Percentiles rank a stretch among this genome's conserved stretches.
Evolutionary conservation across 2,329 filamentous ascomycete species (phyloP).

Genomic region (Madurella mycetomatis): DNA sequence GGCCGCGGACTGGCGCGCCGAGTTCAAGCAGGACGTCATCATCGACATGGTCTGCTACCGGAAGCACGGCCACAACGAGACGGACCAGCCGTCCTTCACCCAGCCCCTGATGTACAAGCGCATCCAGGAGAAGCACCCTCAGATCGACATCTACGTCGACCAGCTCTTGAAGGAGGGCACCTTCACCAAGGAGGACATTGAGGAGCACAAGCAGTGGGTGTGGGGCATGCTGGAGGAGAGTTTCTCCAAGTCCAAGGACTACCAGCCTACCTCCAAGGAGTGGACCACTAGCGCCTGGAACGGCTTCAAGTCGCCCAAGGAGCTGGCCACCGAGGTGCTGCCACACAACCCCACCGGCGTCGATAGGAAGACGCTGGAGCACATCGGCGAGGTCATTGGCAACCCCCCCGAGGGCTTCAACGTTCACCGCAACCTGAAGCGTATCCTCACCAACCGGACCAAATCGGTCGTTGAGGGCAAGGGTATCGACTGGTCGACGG

Average conservation of each 20-base stretch:
- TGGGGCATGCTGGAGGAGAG: constrained; percentile 99
- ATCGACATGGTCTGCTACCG: constrained; percentile 98
- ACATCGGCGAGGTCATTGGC: constrained; percentile 79
- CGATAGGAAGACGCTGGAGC: constrained; percentile 65
- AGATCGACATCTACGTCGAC: constrained; percentile 87
- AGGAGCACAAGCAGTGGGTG: constrained; percentile 99
- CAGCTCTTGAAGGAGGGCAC: constrained; percentile 88
- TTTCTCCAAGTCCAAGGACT: constrained; percentile 95
- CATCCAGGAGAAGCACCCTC: constrained; percentile 76
- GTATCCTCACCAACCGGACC: constrained; percentile 82
- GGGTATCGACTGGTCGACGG: constrained; percentile 96
- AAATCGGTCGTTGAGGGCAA: constrained; percentile 91
- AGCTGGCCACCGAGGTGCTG: constrained; percentile 88
- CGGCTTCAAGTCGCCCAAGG: constrained; percentile 98
- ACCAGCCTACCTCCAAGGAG: constrained; percentile 92
- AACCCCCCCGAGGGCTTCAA: constrained; percentile 78
- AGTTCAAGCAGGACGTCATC: constrained; percentile 98
- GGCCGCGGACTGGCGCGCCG: constrained; percentile 93
- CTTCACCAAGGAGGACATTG: constrained; percentile 95
- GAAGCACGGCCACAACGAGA: constrained; percentile 99
- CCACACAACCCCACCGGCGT: constrained; percentile 87
- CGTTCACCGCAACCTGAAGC: constrained; percentile 92
- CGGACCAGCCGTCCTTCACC: constrained; percentile 98
- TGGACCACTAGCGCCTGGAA: constrained; percentile 99
- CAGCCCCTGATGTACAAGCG: constrained; percentile 99